phyloP scores from a whole-genome alignment of 257 asterid genomes.

The Solanum tarijense region DNA sequence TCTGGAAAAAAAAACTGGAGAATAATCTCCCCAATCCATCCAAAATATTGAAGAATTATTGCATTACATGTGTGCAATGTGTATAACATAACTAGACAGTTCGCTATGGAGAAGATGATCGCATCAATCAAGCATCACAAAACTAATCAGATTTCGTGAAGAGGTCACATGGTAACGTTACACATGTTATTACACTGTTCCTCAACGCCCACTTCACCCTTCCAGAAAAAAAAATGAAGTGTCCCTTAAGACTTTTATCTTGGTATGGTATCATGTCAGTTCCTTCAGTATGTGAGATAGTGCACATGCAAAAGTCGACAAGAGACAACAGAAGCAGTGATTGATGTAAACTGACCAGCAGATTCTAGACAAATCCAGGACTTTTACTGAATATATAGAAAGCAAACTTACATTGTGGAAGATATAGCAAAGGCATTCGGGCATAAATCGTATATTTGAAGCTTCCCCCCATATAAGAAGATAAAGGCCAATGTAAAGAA shows the following conservation, averaged over 20 bases:
- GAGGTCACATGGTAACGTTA: background rate
- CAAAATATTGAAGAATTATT: background rate
- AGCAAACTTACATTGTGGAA: constrained; percentile 70
- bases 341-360: background rate
- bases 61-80: background rate
- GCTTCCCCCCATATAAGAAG: constrained; percentile 99
- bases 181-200: background rate
- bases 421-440: constrained; percentile 94
- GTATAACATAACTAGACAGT: background rate
- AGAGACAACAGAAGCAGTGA: background rate
- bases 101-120: background rate
- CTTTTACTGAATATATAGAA: background rate
- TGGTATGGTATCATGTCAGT: background rate
- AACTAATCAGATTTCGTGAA: background rate
- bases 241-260: background rate
- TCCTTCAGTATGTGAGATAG: background rate
- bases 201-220: background rate
- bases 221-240: background rate
- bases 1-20: background rate
- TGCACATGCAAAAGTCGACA: background rate
- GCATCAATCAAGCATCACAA: background rate
- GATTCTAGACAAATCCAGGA: background rate
- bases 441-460: constrained; percentile 96
- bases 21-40: background rate
- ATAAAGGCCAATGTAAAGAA: constrained; percentile 90